Conservation (phyloP, 306 rosid genomes). For the Ormosia emarginata region DNA sequence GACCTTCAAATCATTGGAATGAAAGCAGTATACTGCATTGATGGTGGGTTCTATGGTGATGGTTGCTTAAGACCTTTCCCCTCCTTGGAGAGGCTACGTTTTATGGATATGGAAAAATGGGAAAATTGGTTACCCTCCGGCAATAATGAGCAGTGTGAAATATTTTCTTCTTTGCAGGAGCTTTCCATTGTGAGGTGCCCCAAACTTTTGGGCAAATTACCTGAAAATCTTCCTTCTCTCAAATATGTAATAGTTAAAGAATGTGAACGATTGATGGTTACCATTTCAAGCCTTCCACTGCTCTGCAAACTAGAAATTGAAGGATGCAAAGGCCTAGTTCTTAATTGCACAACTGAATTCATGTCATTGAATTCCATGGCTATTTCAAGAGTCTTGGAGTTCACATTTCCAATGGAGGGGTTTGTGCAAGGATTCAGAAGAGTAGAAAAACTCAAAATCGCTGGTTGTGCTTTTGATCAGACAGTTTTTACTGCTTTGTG, state of each 20-base stretch:
- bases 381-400: not conserved
- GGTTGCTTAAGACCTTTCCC: not conserved
- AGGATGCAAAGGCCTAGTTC: not conserved
- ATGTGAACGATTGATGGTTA: not conserved
- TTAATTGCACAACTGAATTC: not conserved
- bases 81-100: not conserved
- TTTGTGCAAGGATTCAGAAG: not conserved
- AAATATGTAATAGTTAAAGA: not conserved
- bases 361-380: not conserved
- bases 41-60: not conserved
- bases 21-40: slow-evolving; percentile 3
- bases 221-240: not conserved
- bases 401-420: not conserved
- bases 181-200: not conserved
- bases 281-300: not conserved
- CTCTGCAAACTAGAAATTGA: slow-evolving; percentile 7
- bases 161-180: slow-evolving; percentile 2
- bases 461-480: not conserved
- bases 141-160: not conserved
- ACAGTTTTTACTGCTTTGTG: not conserved
- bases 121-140: not conserved
- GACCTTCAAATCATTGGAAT: slow-evolving; percentile 2
- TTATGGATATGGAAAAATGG: slow-evolving; percentile 11
- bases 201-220: slow-evolving; percentile 1
- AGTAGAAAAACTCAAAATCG: not conserved